These are phyloP conservation scores for Ceratobasidium sp. DNA, from an alignment of 1,284 basidiomycete genomes.

Conservation along the genomic window DNA sequence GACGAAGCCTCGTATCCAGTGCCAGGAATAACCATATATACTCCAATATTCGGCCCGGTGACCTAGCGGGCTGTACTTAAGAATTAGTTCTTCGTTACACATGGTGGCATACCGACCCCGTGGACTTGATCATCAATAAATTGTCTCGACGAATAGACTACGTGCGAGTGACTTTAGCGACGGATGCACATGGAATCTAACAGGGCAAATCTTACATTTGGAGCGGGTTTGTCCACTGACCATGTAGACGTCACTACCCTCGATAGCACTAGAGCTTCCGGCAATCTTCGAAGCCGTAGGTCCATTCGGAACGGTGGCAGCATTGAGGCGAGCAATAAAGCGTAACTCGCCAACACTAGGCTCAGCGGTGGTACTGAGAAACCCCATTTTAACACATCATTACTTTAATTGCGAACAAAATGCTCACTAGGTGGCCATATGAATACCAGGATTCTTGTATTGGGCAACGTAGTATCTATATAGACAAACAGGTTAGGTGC, in stretches of 20 bases:
- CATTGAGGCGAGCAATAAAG: constrained; percentile 59
- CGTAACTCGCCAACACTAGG: constrained; percentile 58
- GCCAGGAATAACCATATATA: constrained; percentile 51
- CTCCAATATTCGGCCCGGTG: constrained; percentile 34
- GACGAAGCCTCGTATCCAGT: constrained; percentile 54
- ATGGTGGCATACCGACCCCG: constrained; percentile 15
- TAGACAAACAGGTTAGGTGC: not conserved
- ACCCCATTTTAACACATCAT: not conserved
- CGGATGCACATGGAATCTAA: too few species aligned
- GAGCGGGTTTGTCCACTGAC: constrained; percentile 37
- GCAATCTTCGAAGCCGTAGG: constrained; percentile 52
- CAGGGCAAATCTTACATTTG: constrained; percentile 29
- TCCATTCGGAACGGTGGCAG: constrained; percentile 55
- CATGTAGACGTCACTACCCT: constrained; percentile 40
- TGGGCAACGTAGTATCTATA: constrained; percentile 39
- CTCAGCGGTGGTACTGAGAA: constrained; percentile 46
- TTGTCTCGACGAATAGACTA: constrained; percentile 37
- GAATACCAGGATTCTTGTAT: constrained; percentile 36
- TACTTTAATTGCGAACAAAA: not conserved
- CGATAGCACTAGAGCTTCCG: constrained; percentile 36
- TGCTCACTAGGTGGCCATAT: constrained; percentile 41
- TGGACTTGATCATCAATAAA: constrained; percentile 42
- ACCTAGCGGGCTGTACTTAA: not conserved
- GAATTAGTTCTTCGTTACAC: not conserved
- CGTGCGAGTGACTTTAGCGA: not conserved